Percentiles rank a stretch among this genome's conserved stretches.
Conservation (phyloP, 495 filamentous ascomycete genomes). For the Trichoderma gamsii region DNA sequence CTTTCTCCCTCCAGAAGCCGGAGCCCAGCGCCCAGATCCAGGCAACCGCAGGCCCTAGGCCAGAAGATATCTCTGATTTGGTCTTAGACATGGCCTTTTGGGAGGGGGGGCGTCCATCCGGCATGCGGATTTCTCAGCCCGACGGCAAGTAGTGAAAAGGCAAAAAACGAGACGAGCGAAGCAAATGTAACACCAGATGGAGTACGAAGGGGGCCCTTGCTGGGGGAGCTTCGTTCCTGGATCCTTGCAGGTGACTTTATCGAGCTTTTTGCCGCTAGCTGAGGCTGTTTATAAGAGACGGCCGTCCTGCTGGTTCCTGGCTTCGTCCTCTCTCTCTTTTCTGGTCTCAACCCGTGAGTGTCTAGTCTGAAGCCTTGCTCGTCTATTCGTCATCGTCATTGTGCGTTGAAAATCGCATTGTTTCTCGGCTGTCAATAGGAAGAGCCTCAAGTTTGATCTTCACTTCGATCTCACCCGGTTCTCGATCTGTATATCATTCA, state of each 20-base stretch:
- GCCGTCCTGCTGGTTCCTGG: not conserved
- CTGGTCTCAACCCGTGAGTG: not conserved
- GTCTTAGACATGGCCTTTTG: not conserved
- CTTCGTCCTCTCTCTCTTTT: not conserved
- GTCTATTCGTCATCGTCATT: not conserved
- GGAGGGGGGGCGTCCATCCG: conserved; percentile 3
- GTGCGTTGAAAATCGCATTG: not conserved
- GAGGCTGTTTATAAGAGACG: not conserved
- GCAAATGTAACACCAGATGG: not conserved
- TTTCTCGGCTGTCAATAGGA: not conserved
- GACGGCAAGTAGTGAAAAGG: not conserved
- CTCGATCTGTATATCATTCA: not conserved
- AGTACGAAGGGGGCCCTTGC: not conserved
- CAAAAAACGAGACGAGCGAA: not conserved
- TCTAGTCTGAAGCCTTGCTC: not conserved
- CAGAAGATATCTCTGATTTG: not conserved
- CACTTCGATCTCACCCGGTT: not conserved
- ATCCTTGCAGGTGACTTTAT: conserved; percentile 10
- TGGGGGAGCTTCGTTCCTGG: not conserved
- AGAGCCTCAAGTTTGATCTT: not conserved
- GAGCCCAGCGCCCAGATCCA: conserved; percentile 10
- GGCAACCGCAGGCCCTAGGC: not conserved
- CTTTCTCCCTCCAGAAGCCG: not conserved
- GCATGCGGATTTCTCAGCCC: conserved; percentile 3
- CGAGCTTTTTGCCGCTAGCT: conserved; percentile 3